Conservation (phyloP, 345 rosid species). For the Erodium maritimum region DNA sequence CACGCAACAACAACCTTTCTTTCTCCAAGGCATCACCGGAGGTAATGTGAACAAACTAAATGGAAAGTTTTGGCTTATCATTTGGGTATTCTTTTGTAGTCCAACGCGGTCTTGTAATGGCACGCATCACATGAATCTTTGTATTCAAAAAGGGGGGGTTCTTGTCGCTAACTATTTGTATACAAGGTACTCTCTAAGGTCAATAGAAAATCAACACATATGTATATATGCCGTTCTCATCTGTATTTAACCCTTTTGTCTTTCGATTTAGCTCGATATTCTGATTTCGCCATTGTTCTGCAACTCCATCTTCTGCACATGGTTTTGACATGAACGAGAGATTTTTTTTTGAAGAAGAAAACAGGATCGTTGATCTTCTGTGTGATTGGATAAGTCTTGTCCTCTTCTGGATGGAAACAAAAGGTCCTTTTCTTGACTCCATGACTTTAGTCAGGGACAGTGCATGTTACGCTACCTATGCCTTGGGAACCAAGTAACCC, state of each 20-base stretch:
- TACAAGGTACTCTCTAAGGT: background rate
- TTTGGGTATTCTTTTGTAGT: too few species aligned
- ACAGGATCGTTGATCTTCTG: too few species aligned
- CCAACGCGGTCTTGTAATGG: background rate
- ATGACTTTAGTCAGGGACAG: background rate
- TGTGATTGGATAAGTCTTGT: too few species aligned
- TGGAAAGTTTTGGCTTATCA: too few species aligned
- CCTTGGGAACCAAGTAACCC: background rate
- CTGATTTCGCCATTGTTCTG: too few species aligned
- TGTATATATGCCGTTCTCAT: background rate
- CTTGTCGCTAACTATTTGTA: background rate
- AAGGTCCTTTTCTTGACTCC: too few species aligned
- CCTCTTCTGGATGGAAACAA: background rate
- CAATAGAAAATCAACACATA: background rate
- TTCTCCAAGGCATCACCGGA: conserved; percentile 17
- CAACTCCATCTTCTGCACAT: background rate
- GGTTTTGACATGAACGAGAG: too few species aligned
- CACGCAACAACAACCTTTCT: conserved; percentile 29
- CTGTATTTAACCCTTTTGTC: background rate
- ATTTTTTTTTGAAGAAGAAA: too few species aligned
- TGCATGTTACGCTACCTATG: background rate
- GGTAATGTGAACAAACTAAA: background rate
- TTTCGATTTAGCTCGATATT: too few species aligned
- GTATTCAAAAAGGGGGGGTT: too few species aligned
- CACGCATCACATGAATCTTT: too few species aligned